Conservation (phyloP, 2,329 filamentous ascomycete species). For the Aspergillus novoparasiticus region DNA sequence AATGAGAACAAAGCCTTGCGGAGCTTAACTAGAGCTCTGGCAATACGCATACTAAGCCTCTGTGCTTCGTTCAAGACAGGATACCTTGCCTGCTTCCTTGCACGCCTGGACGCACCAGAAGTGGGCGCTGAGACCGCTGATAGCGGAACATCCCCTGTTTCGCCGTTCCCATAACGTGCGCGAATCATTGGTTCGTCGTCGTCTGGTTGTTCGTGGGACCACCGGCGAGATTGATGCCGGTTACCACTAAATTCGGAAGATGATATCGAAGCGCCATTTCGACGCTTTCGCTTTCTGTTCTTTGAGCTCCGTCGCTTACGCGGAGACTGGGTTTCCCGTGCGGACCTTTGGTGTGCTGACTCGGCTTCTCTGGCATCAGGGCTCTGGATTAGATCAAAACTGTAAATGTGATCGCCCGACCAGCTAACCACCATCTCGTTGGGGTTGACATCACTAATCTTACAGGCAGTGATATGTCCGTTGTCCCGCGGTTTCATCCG, state of each 20-base stretch:
- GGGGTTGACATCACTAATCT: slow-evolving; percentile 69
- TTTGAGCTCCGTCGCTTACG: slow-evolving; percentile 38
- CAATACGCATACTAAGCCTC: slow-evolving; percentile 57
- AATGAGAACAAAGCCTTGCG: slow-evolving; percentile 59
- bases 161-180: slow-evolving; percentile 62
- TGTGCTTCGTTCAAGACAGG: slow-evolving; percentile 56
- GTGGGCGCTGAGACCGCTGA: slow-evolving; percentile 32
- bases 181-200: slow-evolving; percentile 54
- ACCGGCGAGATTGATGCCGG: slow-evolving; percentile 52
- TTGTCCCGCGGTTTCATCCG: slow-evolving; percentile 51
- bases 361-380: slow-evolving; percentile 55
- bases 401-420: slow-evolving; percentile 68
- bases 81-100: slow-evolving; percentile 44
- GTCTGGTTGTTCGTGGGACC: slow-evolving; percentile 43
- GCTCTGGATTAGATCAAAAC: slow-evolving; percentile 64
- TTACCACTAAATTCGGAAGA: slow-evolving; percentile 47
- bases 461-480: slow-evolving; percentile 70
- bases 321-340: slow-evolving; percentile 28
- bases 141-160: slow-evolving; percentile 60
- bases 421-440: slow-evolving; percentile 70
- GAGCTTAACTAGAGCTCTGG: slow-evolving; percentile 57
- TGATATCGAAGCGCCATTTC: slow-evolving; percentile 48
- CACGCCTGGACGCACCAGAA: slow-evolving; percentile 31
- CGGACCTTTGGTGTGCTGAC: slow-evolving; percentile 26
- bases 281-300: slow-evolving; percentile 61